Percentiles rank a stretch among this genome's conserved stretches.
Conservation (phyloP, 805 yeast genomes). For the Middelhovenomyces tepae region DNA sequence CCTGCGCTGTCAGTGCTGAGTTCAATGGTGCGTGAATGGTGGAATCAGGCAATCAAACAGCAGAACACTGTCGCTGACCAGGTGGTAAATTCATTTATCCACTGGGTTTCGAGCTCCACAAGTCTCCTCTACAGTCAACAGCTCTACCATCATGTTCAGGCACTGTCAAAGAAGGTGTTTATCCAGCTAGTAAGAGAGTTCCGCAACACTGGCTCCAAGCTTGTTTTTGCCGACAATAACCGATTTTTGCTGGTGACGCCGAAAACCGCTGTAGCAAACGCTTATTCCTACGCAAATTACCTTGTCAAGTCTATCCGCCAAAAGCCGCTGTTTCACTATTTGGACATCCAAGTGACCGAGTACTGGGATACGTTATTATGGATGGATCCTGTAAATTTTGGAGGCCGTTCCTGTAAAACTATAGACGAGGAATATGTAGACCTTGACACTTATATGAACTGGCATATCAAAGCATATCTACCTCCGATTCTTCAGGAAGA, state of each 20-base stretch:
- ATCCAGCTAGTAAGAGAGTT: slow-evolving; percentile 76
- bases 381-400: slow-evolving; percentile 88
- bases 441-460: slow-evolving; percentile 43
- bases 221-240: slow-evolving; percentile 73
- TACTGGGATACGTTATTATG: slow-evolving; percentile 93
- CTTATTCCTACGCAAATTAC: slow-evolving; percentile 86
- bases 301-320: slow-evolving; percentile 67
- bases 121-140: slow-evolving; percentile 70
- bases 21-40: slow-evolving; percentile 75
- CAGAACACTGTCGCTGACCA: slow-evolving; percentile 63
- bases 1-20: slow-evolving; percentile 66
- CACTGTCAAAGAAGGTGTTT: slow-evolving; percentile 72
- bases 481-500: slow-evolving; percentile 73
- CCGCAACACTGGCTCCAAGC: slow-evolving; percentile 64
- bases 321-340: slow-evolving; percentile 70
- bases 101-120: slow-evolving; percentile 76
- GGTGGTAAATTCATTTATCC: slow-evolving; percentile 68
- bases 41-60: slow-evolving; percentile 76
- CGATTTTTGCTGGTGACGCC: slow-evolving; percentile 63
- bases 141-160: slow-evolving; percentile 80
- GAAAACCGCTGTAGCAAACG: slow-evolving; percentile 72
- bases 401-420: slow-evolving; percentile 46
- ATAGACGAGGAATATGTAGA: slow-evolving; percentile 20
- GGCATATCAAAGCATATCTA: slow-evolving; percentile 72
- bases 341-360: slow-evolving; percentile 63